These are phyloP conservation scores for Volvox africanus DNA, from an alignment of 139 green algal genomes.

Conservation along the genomic window DNA sequence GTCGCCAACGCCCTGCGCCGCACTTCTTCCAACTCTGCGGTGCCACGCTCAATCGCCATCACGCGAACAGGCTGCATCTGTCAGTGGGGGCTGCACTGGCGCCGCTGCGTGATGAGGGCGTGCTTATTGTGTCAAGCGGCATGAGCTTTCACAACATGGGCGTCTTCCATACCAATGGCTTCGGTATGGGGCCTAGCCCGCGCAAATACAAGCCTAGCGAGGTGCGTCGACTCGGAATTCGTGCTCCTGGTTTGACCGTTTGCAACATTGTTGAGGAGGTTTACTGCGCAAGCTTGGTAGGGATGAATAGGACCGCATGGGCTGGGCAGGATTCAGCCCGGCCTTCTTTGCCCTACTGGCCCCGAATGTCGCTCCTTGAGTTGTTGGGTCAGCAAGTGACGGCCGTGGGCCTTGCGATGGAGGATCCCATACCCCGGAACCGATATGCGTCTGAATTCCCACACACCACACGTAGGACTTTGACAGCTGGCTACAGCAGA, in stretches of 20 bases:
- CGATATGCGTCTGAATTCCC: background rate
- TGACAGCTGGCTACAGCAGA: conserved; percentile 60
- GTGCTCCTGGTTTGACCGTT: no score
- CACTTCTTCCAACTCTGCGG: no score
- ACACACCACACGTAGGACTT: conserved; percentile 56
- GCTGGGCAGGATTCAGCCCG: no score
- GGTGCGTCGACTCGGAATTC: conserved; percentile 2
- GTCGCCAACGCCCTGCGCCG: no score
- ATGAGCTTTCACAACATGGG: conserved; percentile 78
- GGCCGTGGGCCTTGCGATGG: no score
- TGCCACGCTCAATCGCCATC: no score
- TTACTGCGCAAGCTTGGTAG: no score
- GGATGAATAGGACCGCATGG: background rate
- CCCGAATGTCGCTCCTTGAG: no score
- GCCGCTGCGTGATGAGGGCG: conserved; percentile 79
- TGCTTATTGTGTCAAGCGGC: conserved; percentile 80
- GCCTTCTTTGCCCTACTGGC: no score
- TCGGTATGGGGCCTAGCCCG: background rate
- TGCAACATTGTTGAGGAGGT: background rate
- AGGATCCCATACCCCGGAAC: background rate
- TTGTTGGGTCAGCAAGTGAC: no score
- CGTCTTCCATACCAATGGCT: conserved; percentile 8
- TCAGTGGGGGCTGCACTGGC: conserved; percentile 76
- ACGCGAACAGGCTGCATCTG: conserved; percentile 57
- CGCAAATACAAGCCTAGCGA: conserved; percentile 6